Evolutionary conservation across 139 green algal genomes (phyloP).

Genomic region (Tetradesmus obliquus): DNA sequence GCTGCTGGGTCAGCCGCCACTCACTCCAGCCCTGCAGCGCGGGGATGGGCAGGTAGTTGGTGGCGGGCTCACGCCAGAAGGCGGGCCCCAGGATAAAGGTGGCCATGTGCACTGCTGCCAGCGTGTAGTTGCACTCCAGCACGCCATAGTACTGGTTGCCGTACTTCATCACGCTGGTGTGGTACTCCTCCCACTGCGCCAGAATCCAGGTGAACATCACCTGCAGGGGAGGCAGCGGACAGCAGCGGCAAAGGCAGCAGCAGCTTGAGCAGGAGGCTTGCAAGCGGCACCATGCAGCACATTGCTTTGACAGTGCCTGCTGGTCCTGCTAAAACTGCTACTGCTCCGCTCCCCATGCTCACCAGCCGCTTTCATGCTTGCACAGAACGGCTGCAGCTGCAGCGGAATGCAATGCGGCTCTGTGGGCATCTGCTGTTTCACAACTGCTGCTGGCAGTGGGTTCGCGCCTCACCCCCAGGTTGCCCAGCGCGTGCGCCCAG

Average conservation of each 20-base stretch:
- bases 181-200: conserved; percentile 96
- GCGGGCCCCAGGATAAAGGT: conserved; percentile 54
- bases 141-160: conserved; percentile 86
- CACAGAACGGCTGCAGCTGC: neutral
- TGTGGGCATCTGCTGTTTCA: neutral
- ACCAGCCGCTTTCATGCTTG: neutral
- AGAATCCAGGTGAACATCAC: conserved; percentile 86
- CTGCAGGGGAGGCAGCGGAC: conserved; percentile 28
- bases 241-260: neutral
- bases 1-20: neutral
- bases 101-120: conserved; percentile 73
- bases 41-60: conserved; percentile 16
- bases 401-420: neutral
- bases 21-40: conserved; percentile 39
- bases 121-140: conserved; percentile 87
- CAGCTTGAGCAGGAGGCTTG: neutral
- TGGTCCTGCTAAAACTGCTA: neutral
- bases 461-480: conserved; percentile 26
- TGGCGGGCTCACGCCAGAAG: conserved; percentile 49
- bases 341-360: neutral
- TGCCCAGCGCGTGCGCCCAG: conserved; percentile 47
- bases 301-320: neutral
- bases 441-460: neutral
- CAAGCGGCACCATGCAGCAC: neutral
- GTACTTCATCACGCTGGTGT: conserved; percentile 89